Evolutionary conservation across 1,284 basidiomycete genomes (phyloP).

Genomic region (Sphaerobolus stellatus): DNA sequence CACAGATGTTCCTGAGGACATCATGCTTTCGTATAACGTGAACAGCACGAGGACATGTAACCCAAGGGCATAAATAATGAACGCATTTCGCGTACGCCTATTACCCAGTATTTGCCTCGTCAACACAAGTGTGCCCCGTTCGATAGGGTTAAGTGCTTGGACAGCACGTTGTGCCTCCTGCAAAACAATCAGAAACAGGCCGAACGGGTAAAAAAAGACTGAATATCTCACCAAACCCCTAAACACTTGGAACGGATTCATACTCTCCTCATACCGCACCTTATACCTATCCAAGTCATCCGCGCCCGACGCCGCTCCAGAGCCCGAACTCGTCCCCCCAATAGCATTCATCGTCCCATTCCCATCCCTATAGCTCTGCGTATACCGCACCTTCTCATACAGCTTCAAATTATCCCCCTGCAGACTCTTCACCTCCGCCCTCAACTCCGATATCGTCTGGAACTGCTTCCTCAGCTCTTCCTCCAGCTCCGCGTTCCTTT

Average conservation of each 20-base stretch:
- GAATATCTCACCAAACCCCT: slow-evolving; percentile 77
- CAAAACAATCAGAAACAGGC: slow-evolving; percentile 9
- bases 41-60: slow-evolving; percentile 80
- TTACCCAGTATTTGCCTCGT: slow-evolving; percentile 88
- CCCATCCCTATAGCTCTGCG: slow-evolving; percentile 85
- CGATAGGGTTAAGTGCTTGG: slow-evolving; percentile 88
- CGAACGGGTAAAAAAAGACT: slow-evolving; percentile 1
- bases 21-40: slow-evolving; percentile 70
- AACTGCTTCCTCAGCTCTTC: slow-evolving; percentile 95
- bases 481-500: slow-evolving; percentile 94
- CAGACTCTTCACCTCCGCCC: slow-evolving; percentile 83
- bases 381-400: slow-evolving; percentile 96
- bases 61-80: slow-evolving; percentile 78
- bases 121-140: slow-evolving; percentile 82
- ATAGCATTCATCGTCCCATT: slow-evolving; percentile 66
- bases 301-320: slow-evolving; percentile 38
- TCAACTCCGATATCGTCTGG: slow-evolving; percentile 87
- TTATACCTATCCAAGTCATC: slow-evolving; percentile 89
- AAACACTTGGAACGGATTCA: slow-evolving; percentile 98
- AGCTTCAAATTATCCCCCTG: slow-evolving; percentile 93
- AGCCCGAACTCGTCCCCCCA: too few species aligned
- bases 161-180: slow-evolving; percentile 93
- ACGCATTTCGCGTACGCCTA: slow-evolving; percentile 77
- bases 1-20: slow-evolving; percentile 46
- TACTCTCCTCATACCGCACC: slow-evolving; percentile 89